Evolutionary conservation across 2,329 filamentous ascomycete species (phyloP), one percentile per base, ranked within the genome.

Genomic region (Ambrosiella xylebori): DNA sequence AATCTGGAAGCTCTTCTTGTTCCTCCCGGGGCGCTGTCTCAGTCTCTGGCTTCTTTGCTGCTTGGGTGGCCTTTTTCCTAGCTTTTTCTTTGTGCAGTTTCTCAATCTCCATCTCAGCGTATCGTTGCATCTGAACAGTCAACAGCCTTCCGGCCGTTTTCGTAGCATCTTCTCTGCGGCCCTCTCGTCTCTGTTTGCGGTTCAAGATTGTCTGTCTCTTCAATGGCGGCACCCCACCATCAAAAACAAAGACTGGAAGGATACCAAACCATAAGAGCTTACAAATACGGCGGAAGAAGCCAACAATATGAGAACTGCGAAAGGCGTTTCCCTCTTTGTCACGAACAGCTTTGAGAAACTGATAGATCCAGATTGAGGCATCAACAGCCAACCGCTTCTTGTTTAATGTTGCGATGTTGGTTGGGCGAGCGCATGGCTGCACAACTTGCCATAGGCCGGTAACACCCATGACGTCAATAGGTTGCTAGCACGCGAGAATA

Each of bases 291-390:
- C 93, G 87, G 72, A 98, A 98, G 79, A 98, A 98, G 44, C 94
- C 93, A 49, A 98, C 88, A 40, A 98, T 81, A 67, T 98, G 93
- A 37, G 88, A 91, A 73, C 96, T 98, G 63, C 90, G 88, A 56
- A 98, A 76, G 1, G 93, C 93, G 67, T 98, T 95, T 57, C 93
- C 93, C 71, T 98, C 93, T 67, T 97, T 96, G 72, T 98, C 93
- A 65, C 93, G 90, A 9, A 98, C 93, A 8, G 94, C 93, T 73
- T 98, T 98, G 65, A 98, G 81, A 67, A 98, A 98, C 68, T 98
- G 93, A 76, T 98, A 98, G 65, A 98, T 97, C 93, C 93, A 98
- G 68, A 98, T 98, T 11, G 90, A 96, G 60, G 94, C 93, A 72
- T 98, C 93, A 64, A 98, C 88, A 52, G 93, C 94, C 54, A 98